Conservation (phyloP, 2,329 filamentous ascomycete species). For the Phaeosphaeria sp. region DNA sequence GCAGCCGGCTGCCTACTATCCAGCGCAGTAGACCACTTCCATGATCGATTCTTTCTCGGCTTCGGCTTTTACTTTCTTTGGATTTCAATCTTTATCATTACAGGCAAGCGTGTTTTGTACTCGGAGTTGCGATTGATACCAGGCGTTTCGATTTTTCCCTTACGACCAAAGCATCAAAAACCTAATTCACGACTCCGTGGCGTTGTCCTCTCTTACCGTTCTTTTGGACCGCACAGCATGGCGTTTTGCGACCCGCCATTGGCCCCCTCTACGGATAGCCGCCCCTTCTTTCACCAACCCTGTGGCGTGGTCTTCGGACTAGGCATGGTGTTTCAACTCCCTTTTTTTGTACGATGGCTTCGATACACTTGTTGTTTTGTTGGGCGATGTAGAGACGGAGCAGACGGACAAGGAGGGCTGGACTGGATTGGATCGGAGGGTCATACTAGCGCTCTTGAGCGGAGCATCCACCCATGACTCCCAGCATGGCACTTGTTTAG, state of each 20-base stretch:
- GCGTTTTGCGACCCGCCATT: slow-evolving; percentile 1
- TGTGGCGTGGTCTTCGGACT: not conserved
- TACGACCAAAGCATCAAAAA: slow-evolving; percentile 9
- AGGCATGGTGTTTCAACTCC: not conserved
- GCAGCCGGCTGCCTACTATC: slow-evolving; percentile 66
- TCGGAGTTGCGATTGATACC: slow-evolving; percentile 9
- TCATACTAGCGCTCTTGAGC: not conserved
- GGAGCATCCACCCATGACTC: not conserved
- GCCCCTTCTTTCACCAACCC: not conserved
- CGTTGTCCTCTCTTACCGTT: not conserved
- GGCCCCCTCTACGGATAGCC: not conserved
- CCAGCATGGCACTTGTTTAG: slow-evolving; percentile 10
- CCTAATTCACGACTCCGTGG: not conserved
- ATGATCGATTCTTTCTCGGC: not conserved
- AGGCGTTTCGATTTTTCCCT: slow-evolving; percentile 4
- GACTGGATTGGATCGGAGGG: not conserved
- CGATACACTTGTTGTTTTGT: not conserved
- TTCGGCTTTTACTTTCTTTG: not conserved
- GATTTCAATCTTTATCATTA: slow-evolving; percentile 1
- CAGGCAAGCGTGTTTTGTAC: slow-evolving; percentile 8
- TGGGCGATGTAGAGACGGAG: not conserved
- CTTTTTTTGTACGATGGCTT: slow-evolving; percentile 7
- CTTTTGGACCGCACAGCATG: not conserved
- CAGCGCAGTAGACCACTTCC: slow-evolving; percentile 33
- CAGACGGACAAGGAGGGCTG: not conserved